Evolutionary conservation across 805 yeast genomes (phyloP), one percentile per base, ranked within the genome.

Genomic region (Isabelozyma gotoi): DNA sequence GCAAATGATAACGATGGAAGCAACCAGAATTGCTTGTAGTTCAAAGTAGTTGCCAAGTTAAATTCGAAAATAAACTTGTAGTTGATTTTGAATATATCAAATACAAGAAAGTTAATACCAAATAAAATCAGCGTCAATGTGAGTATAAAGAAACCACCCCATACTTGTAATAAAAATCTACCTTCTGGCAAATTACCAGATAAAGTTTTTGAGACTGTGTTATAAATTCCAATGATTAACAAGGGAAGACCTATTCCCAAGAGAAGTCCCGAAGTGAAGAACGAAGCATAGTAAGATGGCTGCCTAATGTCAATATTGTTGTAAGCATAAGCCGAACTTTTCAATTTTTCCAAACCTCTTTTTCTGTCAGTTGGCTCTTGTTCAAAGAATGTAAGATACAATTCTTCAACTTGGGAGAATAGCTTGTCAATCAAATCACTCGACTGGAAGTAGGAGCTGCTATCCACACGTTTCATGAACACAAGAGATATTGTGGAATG

Each of bases 1-100:
- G 82, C 76, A 36, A 87, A 65, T 12, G 80, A 71, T 6, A 82
- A 52, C 0, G 88, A 67, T 0, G 96, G 88, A 17, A 88, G 52
- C 11, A 86, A 71, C 42, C 83, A 70, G 50, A 75, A 86, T 59
- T 89, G 86, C 42, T 80, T 75, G 49, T 67, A 83, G 55, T 87
- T 82, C 38, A 88, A 63, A 11, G 81, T 82, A 27, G 82, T 78
- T 32, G 84, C 75, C 36, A 83, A 77, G 57, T 88, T 82, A 52
- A 90, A 84, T 65, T 94, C 98, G 61, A 94, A 90, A 45, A 94
- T 90, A 57, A 94, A 91, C 56, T 85, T 85, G 62, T 94, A 94
- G 62, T 92, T 94, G 53, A 94, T 84, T 55, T 87, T 86, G 63
- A 69, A 84, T 36, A 66, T 61, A 19, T 82, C 75, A 92, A 96